These are phyloP conservation scores for Whalleya microplaca DNA, from an alignment of 2,329 filamentous ascomycete genomes.

Conservation along the genomic window DNA sequence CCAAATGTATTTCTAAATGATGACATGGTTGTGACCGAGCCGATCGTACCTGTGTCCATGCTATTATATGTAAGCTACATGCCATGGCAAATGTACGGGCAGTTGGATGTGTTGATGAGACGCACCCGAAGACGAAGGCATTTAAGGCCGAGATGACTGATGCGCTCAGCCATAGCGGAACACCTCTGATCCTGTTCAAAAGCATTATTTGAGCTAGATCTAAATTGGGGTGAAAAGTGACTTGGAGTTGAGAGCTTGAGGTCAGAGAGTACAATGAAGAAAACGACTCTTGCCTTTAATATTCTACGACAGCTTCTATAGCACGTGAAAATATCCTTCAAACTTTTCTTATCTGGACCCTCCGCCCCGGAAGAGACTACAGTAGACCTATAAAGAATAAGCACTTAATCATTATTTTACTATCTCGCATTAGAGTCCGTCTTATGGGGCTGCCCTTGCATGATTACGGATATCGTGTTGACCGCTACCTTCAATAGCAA, in stretches of 20 bases:
- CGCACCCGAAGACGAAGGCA: conserved; percentile 24
- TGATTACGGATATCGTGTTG: background rate
- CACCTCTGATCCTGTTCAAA: conserved; percentile 1
- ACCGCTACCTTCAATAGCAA: background rate
- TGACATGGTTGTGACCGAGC: conserved; percentile 16
- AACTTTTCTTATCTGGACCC: background rate
- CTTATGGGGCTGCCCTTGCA: background rate
- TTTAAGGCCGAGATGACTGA: conserved; percentile 14
- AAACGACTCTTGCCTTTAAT: background rate
- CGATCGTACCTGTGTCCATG: conserved; percentile 17
- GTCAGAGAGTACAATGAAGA: background rate
- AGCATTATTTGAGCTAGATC: conserved; percentile 1
- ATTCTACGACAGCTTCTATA: background rate
- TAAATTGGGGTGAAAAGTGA: background rate
- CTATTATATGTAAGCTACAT: background rate
- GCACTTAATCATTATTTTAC: background rate
- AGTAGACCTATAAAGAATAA: background rate
- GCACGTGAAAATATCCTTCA: background rate
- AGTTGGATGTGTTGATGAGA: background rate
- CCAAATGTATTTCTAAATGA: conserved; percentile 11
- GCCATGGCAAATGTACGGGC: background rate
- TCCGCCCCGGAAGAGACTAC: background rate
- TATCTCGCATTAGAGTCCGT: background rate
- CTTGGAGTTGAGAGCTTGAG: background rate
- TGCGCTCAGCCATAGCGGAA: conserved; percentile 17